Evolutionary conservation across 139 green algal genomes (phyloP).

Genomic region (Haematococcus lacustris): DNA sequence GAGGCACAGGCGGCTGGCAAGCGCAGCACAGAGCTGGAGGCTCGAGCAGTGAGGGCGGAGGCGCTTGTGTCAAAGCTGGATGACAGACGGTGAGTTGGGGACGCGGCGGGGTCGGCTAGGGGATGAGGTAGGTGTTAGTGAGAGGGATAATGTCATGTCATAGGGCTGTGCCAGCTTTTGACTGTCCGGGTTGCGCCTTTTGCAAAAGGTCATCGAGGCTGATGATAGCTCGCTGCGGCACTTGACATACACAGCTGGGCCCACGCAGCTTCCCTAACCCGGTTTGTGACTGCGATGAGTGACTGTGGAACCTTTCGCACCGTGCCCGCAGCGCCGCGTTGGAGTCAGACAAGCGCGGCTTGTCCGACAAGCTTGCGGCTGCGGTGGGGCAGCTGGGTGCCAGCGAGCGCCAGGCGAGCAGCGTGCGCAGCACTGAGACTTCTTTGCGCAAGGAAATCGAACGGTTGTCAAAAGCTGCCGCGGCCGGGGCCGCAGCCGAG

Average conservation of each 20-base stretch:
- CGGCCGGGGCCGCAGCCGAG: slow-evolving; percentile 10
- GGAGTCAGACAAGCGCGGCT: slow-evolving; percentile 19
- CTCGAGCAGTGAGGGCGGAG: slow-evolving; percentile 5
- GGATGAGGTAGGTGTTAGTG: no score
- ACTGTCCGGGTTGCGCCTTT: no score
- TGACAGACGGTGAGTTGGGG: slow-evolving; percentile 28
- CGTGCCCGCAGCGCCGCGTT: slow-evolving; percentile 8
- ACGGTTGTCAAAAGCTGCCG: no score
- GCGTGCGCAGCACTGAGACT: slow-evolving; percentile 3
- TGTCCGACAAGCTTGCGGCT: slow-evolving; percentile 8
- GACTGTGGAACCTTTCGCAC: no score
- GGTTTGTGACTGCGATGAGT: no score
- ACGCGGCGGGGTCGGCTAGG: no score
- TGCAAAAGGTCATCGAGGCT: no score
- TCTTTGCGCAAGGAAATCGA: slow-evolving; percentile 17
- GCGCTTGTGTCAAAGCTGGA: slow-evolving; percentile 22
- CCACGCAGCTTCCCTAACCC: no score
- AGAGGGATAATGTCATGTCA: no score
- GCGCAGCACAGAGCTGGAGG: background rate
- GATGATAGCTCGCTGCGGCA: no score
- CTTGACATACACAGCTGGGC: no score
- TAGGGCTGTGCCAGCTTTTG: no score
- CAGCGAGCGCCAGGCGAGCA: background rate
- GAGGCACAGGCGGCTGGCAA: background rate
- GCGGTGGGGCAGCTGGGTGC: slow-evolving; percentile 8